Base-by-base conservation (phyloP, 768 basidiomycete genomes). In the Collybiopsis confluens region DNA sequence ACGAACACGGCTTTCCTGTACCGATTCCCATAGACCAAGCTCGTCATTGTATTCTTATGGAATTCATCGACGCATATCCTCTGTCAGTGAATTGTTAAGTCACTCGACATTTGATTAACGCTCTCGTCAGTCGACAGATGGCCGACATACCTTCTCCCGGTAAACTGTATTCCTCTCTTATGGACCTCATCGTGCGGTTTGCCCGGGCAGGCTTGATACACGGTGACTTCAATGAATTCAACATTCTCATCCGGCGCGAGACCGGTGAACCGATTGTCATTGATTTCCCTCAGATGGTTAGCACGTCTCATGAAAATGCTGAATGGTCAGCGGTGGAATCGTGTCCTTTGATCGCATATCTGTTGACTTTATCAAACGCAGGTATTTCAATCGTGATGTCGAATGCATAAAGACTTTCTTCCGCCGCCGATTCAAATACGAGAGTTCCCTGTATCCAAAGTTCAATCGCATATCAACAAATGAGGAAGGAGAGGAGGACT, bases 251-350 rank as follows among this genome's bases (percentile, higher is more conserved):
- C 61, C 81, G 81, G 35, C 82, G 90, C 43, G 85, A 86, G 50
- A 67, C 69, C 20, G 78, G 79, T 10, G 85, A 92, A 61, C 90
- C 95, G 6, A 71, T 98, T 49, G 83, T 99, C 40, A 99, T 99
- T 62, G 97, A 99, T 73, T 99, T 99, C 67, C 97, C 97, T 7
- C 97, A 99, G 73, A 98, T 98, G 96, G 92, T 98, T 69, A 92
- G 90, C 75, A 95, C 91, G 24, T 90, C 93, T 44, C 97, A 99
- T 60, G 83, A 85, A 62, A 97, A 99, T 66, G 97, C 97, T 4
- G 97, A 98, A 73, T 97, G 89, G 92, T 93, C 61, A 68, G 84
- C 59, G 45, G 44, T 33, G 35, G 45, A 30, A 33, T 42, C 55
- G 40, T 46, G 54, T 52, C 56, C 55, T 51, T 44, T 44, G n/a